Evolutionary conservation across 352 stramenopile species (phyloP), one percentile per base, ranked within the genome.

Genomic region (Globisporangium takayamanum): DNA sequence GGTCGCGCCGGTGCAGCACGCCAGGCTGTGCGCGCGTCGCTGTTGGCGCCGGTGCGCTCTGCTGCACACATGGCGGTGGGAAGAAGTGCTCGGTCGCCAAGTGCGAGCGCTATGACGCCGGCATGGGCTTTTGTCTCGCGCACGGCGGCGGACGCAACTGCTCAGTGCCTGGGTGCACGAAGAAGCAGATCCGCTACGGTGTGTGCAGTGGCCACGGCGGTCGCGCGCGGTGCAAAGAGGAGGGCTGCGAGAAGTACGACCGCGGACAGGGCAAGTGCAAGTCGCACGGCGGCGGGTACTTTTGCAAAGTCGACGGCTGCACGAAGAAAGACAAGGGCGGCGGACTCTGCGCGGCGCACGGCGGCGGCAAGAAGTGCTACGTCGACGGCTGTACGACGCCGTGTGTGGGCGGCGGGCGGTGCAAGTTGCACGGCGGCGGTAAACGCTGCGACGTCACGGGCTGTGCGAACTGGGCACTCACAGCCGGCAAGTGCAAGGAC

Each of bases 301-400:
- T 80, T 39, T 95, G 86, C 57, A 91, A 91, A 53, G 56, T 78
- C 5, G 68, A 84, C 5, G 83, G 77, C 5, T 95, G 86, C 59
- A 63, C 55, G 22, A 95, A 95, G 70, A 90, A 91, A 50, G 84
- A 95, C 58, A 88, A 90, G 53, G 86, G 86, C 22, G 84, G 85
- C 5, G 86, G 86, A 16, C 76, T 87, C 25, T 95, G 86, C 60
- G 83, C 80, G 25, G 62, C 73, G 8, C 86, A 94, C 55, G 86
- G 86, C 6, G 86, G 86, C 7, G 86, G 86, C 26, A 92, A 92
- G 53, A 89, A 90, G 53, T 94, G 84, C 58, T 94, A 75, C 41
- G 66, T 88, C 10, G 76, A 88, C 1, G 73, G 76, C 42, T 91
- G 80, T 55, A 66, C 62, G 3, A 92, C 77, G 22, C 70, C 75